Evolutionary conservation across 2,329 filamentous ascomycete genomes (phyloP), one percentile per base, ranked within the genome.

Genomic region (Colletotrichum spinosum): DNA sequence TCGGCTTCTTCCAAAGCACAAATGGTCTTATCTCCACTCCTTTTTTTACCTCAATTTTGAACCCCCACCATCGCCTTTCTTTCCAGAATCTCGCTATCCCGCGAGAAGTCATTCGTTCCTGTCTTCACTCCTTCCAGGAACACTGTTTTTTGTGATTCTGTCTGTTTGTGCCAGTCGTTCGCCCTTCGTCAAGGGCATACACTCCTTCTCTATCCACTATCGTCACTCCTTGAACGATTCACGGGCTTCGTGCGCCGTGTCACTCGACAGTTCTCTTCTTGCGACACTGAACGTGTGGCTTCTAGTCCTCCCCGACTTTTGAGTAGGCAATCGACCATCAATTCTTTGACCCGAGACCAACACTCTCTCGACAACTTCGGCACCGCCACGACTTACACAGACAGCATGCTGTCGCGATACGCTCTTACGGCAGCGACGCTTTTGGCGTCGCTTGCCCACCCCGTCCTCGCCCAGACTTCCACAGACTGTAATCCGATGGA

Each of bases 401-500:
- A 25, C 25, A 25, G 25, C 70, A 68, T 72, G 70, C 57, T 71
- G 44, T 69, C 72, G 55, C 71, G 65, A 54, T 72, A 71, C 49
- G 67, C 74, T 49, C 62, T 71, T 54, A 70, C 79, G 53, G 78
- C 78, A 64, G 48, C 77, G 50, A 76, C 75, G 75, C 79, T 82
- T 73, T 70, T 83, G 67, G 79, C 79, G 56, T 74, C 78, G 60
- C 71, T 86, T 62, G 59, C 82, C 9, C 73, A 85, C 60, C 76
- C 85, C 48, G 81, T 83, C 52, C 70, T 83, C 42, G 93, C 91
- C 53, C 95, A 97, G 77, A 93, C 94, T 38, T 88, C 79, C 60
- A 93, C 92, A 8, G 77, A 84, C 46, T 98, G 94, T 82, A 90
- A 97, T 74, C 94, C 95, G 6, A 83, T 90, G 72, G 85, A 93